Conservation (phyloP, 164 flowering plant genomes). For the Dillenia suffruticosa region DNA sequence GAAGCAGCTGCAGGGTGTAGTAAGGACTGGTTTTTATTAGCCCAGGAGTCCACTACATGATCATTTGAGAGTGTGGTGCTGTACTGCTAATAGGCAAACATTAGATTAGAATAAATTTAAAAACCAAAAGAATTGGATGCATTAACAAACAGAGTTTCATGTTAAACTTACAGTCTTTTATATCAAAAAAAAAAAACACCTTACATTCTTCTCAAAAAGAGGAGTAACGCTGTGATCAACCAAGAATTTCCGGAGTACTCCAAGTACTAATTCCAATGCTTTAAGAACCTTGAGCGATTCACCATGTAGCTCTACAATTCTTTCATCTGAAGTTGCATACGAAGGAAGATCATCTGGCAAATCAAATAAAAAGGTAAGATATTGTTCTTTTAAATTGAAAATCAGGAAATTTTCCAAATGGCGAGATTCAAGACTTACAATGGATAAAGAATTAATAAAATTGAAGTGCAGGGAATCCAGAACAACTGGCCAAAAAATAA, state of each 20-base stretch:
- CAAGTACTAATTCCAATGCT: slow-evolving; percentile 79
- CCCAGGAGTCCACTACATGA: slow-evolving; percentile 41
- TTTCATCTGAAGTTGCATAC: slow-evolving; percentile 73
- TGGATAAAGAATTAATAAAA: neutral
- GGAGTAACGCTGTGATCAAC: slow-evolving; percentile 89
- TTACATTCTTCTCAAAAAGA: slow-evolving; percentile 79
- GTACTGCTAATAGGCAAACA: slow-evolving; percentile 33
- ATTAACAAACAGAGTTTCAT: no score
- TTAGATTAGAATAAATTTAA: neutral
- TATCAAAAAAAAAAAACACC: slow-evolving; percentile 12
- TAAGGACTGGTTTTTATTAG: slow-evolving; percentile 36
- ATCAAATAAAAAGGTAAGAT: slow-evolving; percentile 3
- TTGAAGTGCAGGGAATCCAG: no score
- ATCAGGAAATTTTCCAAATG: neutral
- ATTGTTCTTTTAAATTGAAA: neutral
- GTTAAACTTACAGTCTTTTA: neutral
- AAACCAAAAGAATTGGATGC: neutral
- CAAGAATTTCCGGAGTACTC: slow-evolving; percentile 85
- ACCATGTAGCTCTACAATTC: slow-evolving; percentile 87
- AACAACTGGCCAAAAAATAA: no score
- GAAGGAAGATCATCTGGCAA: slow-evolving; percentile 65
- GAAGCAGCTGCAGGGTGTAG: slow-evolving; percentile 31
- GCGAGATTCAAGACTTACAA: neutral
- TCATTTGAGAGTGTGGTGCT: slow-evolving; percentile 51
- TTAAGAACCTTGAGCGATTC: slow-evolving; percentile 71